These are phyloP conservation scores for Blastocladiella britannica DNA, from an alignment of 192 early-diverging fungal species.

Conservation along the genomic window DNA sequence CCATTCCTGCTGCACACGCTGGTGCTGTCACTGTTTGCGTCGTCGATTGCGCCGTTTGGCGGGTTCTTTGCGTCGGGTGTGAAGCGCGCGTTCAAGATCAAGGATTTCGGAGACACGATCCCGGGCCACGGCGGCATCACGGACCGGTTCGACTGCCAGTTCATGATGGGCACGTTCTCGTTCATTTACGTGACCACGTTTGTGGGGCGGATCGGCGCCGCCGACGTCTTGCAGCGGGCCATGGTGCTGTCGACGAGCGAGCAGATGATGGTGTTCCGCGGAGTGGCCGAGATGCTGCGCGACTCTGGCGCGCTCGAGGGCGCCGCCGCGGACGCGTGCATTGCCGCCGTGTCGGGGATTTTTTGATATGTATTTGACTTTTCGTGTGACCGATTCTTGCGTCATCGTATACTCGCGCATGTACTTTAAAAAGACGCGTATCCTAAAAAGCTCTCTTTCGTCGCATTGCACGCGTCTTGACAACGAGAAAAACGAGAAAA, in stretches of 20 bases:
- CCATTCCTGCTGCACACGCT: slow-evolving; percentile 78
- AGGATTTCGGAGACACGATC: slow-evolving; percentile 91
- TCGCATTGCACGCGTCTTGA: too few species aligned
- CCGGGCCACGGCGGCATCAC: slow-evolving; percentile 95
- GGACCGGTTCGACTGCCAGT: slow-evolving; percentile 96
- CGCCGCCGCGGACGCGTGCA: too few species aligned
- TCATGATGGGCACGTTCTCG: slow-evolving; percentile 22
- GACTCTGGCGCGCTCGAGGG: background rate
- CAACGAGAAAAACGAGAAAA: too few species aligned
- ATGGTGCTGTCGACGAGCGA: background rate
- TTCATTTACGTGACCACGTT: background rate
- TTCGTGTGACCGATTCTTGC: too few species aligned
- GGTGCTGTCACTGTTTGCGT: slow-evolving; percentile 74
- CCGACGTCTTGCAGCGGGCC: background rate
- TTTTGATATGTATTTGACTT: too few species aligned
- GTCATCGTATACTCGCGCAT: too few species aligned
- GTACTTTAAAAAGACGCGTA: too few species aligned
- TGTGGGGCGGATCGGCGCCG: background rate
- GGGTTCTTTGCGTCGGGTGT: slow-evolving; percentile 95
- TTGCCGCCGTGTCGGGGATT: too few species aligned
- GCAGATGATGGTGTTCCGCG: background rate
- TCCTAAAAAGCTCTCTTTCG: too few species aligned
- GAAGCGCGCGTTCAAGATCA: slow-evolving; percentile 92
- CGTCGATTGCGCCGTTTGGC: slow-evolving; percentile 88
- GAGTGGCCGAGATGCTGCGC: background rate